Base-by-base conservation (phyloP, 805 yeast genomes). In the Yarrowia hollandica region DNA sequence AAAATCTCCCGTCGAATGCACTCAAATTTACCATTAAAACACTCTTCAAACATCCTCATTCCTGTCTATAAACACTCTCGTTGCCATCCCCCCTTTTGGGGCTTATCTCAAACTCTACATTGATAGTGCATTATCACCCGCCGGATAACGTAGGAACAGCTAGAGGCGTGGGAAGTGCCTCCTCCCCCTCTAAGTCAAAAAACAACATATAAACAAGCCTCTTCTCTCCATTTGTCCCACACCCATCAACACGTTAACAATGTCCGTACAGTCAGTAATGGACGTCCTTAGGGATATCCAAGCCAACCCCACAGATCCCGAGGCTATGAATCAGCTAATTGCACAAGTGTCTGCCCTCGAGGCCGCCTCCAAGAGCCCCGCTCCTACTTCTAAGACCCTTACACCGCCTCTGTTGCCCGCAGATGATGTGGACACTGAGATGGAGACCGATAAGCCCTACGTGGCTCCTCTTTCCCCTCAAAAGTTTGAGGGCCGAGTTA, bases 401-500 rank as follows among this genome's bases (percentile, higher is more conserved):
- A 48, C 55, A 1, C 55, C 55, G 5, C 55, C 55, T 7, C 5
- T 48, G 39, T 23, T 31, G 34, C 55, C 61, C 3, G 38, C 60
- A 16, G 54, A 59, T 22, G 48, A 25, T 3, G 48, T 14, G 19
- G 60, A 50, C 16, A 31, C 28, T 5, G 60, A 57, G 7, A 58
- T 33, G 34, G 35, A 37, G n/a, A 15, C 54, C 5, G 61, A 54
- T 28, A 52, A 59, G 60, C 37, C 60, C n/a, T 38, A 11, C 23
- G 60, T 34, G 16, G 16, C 60, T 11, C 25, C 60, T n/a, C 41
- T 34, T 6, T 28, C 46, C 26, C 41, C 61, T 26, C 67, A 65
- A 37, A 68, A 71, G 70, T 68, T 69, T 28, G 59, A 66, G 22
- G 55, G 55, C 3, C 66, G 70, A 31, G 69, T 81, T 33, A 75